Conservation (phyloP, 2,329 filamentous ascomycete species). For the Tolypocladium cylindrosporum region DNA sequence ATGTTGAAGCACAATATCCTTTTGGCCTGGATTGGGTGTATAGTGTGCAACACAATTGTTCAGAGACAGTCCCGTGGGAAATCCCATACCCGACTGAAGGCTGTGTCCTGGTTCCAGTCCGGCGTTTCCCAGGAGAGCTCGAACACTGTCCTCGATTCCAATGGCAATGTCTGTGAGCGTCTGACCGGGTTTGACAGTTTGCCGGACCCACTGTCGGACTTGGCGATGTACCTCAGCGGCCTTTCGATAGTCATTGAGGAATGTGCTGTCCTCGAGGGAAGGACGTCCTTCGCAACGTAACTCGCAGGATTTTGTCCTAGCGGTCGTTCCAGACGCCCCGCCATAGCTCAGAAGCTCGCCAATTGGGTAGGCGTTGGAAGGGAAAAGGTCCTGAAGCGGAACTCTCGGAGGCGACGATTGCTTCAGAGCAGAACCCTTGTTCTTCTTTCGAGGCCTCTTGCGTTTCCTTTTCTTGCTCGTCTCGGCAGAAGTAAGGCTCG, state of each 20-base stretch:
- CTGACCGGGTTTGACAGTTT: slow-evolving; percentile 68
- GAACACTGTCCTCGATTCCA: slow-evolving; percentile 70
- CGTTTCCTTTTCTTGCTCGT: slow-evolving; percentile 13
- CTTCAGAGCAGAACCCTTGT: slow-evolving; percentile 9
- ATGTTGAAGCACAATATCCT: slow-evolving; percentile 50
- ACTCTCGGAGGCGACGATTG: slow-evolving; percentile 24
- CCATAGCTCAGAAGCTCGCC: slow-evolving; percentile 18
- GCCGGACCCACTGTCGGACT: slow-evolving; percentile 69
- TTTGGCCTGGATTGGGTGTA: slow-evolving; percentile 73
- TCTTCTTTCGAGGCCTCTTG: slow-evolving; percentile 18
- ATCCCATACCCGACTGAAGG: slow-evolving; percentile 67
- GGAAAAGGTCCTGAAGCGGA: slow-evolving; percentile 18
- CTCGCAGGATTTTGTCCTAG: not conserved
- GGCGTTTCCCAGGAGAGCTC: slow-evolving; percentile 62
- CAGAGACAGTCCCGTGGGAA: slow-evolving; percentile 71
- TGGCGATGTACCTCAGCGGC: slow-evolving; percentile 74
- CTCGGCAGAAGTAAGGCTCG: not conserved
- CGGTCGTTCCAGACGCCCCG: not conserved
- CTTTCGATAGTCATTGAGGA: slow-evolving; percentile 67
- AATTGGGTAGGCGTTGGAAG: slow-evolving; percentile 13
- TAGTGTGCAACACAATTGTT: slow-evolving; percentile 77
- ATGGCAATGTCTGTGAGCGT: slow-evolving; percentile 67
- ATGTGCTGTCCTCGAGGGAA: slow-evolving; percentile 34
- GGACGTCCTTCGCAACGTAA: slow-evolving; percentile 7
- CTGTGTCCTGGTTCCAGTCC: slow-evolving; percentile 67